These are phyloP conservation scores for Pseudognaphalium luteoalbum DNA, from an alignment of 129 eudicot species.

Conservation along the genomic window DNA sequence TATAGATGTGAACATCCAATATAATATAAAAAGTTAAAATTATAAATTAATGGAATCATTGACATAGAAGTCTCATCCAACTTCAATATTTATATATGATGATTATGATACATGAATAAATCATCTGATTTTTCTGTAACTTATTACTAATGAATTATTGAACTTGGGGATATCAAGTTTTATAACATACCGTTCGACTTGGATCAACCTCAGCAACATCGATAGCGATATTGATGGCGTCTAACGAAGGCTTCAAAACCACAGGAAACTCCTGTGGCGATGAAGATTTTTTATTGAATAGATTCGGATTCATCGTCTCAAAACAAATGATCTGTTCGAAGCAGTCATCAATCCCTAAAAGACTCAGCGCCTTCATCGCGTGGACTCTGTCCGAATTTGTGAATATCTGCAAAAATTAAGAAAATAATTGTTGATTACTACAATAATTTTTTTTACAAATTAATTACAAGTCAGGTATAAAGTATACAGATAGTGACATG, in stretches of 20 bases:
- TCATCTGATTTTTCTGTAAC: neutral
- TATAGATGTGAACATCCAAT: neutral
- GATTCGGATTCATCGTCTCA: constrained; percentile 82
- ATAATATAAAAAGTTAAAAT: neutral
- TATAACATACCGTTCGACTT: constrained; percentile 63
- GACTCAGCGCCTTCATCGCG: constrained; percentile 73
- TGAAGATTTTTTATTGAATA: constrained; percentile 39
- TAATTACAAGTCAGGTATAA: neutral
- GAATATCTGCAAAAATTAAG: constrained; percentile 46
- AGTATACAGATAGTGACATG: neutral
- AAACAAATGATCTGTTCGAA: constrained; percentile 84
- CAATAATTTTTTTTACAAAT: neutral
- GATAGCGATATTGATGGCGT: constrained; percentile 73
- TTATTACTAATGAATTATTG: neutral
- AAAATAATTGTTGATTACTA: neutral
- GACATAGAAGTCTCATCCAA: neutral
- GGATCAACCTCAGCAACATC: constrained; percentile 69
- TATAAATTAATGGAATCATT: neutral
- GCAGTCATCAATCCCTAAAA: constrained; percentile 74
- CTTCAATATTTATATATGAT: neutral
- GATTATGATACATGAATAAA: neutral
- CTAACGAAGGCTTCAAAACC: constrained; percentile 76
- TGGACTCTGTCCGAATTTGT: constrained; percentile 86
- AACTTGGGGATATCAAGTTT: neutral
- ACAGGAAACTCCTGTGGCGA: constrained; percentile 77